Conservation (phyloP, 805 yeast species). For the Sugiyamaella smithiae region DNA sequence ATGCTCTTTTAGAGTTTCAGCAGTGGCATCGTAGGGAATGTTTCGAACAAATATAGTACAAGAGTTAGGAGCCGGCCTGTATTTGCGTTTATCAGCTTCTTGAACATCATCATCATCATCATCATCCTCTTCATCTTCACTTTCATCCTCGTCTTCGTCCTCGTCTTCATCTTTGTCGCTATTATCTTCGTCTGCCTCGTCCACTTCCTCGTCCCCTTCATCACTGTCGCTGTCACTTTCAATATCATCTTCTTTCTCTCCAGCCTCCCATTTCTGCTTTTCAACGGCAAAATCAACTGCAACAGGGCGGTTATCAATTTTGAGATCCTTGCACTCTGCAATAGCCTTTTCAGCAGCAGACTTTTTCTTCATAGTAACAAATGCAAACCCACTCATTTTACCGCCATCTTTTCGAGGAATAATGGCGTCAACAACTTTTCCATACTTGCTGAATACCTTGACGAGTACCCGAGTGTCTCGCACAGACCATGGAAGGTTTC, state of each 20-base stretch:
- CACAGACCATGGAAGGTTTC: conserved; percentile 96
- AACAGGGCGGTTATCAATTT: conserved; percentile 85
- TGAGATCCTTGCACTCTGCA: conserved; percentile 66
- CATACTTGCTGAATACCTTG: conserved; percentile 69
- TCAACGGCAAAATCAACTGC: conserved; percentile 93
- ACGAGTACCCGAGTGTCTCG: conserved; percentile 70
- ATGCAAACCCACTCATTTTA: conserved; percentile 90
- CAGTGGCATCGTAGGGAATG: conserved; percentile 90
- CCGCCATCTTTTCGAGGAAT: conserved; percentile 89
- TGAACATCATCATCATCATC: conserved; percentile 33
- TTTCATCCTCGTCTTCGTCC: conserved; percentile 36
- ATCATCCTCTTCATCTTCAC: conserved; percentile 28
- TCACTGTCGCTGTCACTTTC: conserved; percentile 41
- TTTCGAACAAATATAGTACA: conserved; percentile 82
- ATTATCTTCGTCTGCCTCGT: conserved; percentile 39
- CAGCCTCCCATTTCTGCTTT: conserved; percentile 75
- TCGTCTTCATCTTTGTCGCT: conserved; percentile 41
- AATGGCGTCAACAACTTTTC: conserved; percentile 82
- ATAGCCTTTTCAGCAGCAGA: conserved; percentile 78
- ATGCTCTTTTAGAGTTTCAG: conserved; percentile 72
- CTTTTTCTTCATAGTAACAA: conserved; percentile 82
- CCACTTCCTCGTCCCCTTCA: conserved; percentile 39
- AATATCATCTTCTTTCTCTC: conserved; percentile 40
- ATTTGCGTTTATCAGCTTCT: conserved; percentile 35
- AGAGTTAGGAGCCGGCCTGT: conserved; percentile 34